Conservation (phyloP, 495 filamentous ascomycete species). For the Hypoxylon lenormandii region DNA sequence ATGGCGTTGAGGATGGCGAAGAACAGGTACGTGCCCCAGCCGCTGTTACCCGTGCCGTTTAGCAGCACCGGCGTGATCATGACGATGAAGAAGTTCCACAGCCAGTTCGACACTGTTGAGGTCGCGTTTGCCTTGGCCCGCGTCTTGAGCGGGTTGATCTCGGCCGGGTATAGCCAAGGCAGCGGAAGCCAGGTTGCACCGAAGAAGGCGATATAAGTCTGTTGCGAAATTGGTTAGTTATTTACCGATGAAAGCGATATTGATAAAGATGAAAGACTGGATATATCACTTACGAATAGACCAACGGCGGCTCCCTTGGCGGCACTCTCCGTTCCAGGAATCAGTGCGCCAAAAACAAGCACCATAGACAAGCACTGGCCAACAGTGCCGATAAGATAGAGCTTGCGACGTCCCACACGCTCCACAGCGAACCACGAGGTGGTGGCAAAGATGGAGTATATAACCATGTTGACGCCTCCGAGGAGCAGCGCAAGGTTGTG, state of each 20-base stretch:
- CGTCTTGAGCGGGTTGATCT: constrained; percentile 72
- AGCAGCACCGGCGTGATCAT: constrained; percentile 75
- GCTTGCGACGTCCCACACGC: constrained; percentile 75
- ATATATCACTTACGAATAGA: constrained; percentile 64
- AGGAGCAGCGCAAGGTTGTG: constrained; percentile 75
- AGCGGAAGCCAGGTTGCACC: constrained; percentile 80
- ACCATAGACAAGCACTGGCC: constrained; percentile 80
- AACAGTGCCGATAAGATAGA: constrained; percentile 75
- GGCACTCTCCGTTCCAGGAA: constrained; percentile 64
- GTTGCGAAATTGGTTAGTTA: not conserved
- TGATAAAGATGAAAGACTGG: not conserved
- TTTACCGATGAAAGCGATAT: not conserved
- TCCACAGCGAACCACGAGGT: constrained; percentile 86
- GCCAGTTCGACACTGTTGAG: constrained; percentile 76
- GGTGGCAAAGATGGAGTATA: constrained; percentile 81
- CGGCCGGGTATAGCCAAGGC: constrained; percentile 71
- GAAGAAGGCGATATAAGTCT: constrained; percentile 79
- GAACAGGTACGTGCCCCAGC: constrained; percentile 77
- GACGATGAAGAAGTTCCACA: constrained; percentile 67
- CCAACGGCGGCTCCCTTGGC: constrained; percentile 80
- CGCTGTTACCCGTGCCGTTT: constrained; percentile 67
- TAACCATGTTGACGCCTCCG: constrained; percentile 82
- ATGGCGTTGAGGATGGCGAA: constrained; percentile 72
- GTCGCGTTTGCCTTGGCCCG: constrained; percentile 74
- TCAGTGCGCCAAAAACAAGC: constrained; percentile 77